Evolutionary conservation across 108 stramenopile species (phyloP), one percentile per base, ranked within the genome.

Genomic region (Cafeteria roenbergensis): DNA sequence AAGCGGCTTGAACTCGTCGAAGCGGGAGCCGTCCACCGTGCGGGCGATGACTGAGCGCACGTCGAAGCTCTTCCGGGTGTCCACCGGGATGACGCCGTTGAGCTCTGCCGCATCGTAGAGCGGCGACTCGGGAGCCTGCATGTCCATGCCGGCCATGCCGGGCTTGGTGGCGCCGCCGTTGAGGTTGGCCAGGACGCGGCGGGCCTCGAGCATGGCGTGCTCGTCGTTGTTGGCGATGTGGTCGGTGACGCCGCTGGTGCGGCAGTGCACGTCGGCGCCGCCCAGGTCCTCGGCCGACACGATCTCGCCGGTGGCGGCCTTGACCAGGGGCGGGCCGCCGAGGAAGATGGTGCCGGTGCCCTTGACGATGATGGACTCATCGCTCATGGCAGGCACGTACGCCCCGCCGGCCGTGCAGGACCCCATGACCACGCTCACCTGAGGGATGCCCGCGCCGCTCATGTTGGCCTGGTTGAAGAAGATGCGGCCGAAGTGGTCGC

Each of bases 331-430:
- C 30, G 96, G 96, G n/a, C 96, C 96, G 37, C 90, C 96, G 42
- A 97, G 72, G 77, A 97, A 97, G 51, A 97, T 92, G 34, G 96
- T 97, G 0, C 93, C 96, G 65, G 90, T 92, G 29, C 92, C 92
- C 53, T 84, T 72, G 1, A 97, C 96, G 61, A 97, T 97, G 28
- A 97, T 79, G 52, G 80, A 88, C 69, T 98, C 94, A 67, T 98
- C 96, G 58, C 80, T 83, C 93, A 97, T 95, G 62, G 91, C 90
- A 6, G 96, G 96, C 2, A 97, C 93, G 61, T 97, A 97, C 6
- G 96, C 96, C 12, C 96, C 96, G 27, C 96, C 96, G 14, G 96
- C 96, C 0, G 96, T 97, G 75, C 96, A 97, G 4, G 85, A 86
- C 24, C 96, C 96, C 78, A 92, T 89, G 25, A 97, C 93, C 30